These are phyloP conservation scores for Rhizopogon vesiculosus DNA, from an alignment of 768 basidiomycete genomes.

Conservation along the genomic window DNA sequence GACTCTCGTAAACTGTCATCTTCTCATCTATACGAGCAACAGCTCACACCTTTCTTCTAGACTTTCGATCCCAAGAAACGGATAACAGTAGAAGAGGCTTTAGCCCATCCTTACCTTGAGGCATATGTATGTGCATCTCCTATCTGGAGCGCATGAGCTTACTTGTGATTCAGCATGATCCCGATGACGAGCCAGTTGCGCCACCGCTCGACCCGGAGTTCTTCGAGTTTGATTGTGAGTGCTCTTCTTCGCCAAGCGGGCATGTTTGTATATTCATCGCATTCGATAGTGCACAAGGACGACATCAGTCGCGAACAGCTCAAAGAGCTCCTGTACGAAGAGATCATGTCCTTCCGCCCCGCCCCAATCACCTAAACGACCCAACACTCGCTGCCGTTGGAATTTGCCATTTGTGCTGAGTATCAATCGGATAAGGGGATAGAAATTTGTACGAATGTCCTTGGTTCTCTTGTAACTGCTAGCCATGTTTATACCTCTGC, in stretches of 20 bases:
- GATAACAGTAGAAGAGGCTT: constrained; percentile 88
- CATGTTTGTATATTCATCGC: constrained; percentile 1
- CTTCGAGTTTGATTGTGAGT: constrained; percentile 94
- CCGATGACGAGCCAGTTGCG: constrained; percentile 94
- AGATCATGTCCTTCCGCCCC: constrained; percentile 88
- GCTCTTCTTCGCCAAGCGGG: not conserved
- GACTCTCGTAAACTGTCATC: constrained; percentile 54
- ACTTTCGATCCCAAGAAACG: constrained; percentile 99
- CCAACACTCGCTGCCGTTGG: not conserved
- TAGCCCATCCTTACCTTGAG: constrained; percentile 93
- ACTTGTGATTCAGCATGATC: constrained; percentile 63
- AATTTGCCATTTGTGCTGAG: not conserved
- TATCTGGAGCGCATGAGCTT: constrained; percentile 2
- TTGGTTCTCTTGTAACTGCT: no score
- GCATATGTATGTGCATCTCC: constrained; percentile 61
- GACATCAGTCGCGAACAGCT: constrained; percentile 94
- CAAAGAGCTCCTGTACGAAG: constrained; percentile 90
- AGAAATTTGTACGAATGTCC: not conserved
- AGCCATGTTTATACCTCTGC: no score
- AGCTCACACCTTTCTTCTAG: constrained; percentile 28
- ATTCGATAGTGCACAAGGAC: constrained; percentile 78
- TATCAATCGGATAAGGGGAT: not conserved
- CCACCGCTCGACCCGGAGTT: constrained; percentile 95
- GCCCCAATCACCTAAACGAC: constrained; percentile 40
- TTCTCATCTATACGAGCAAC: not conserved